A percentile compares a stretch with the other conserved stretches of the same genome.
Evolutionary conservation across 148 eudicot genomes (phyloP).

Genomic region (Vaccinium darrowii): DNA sequence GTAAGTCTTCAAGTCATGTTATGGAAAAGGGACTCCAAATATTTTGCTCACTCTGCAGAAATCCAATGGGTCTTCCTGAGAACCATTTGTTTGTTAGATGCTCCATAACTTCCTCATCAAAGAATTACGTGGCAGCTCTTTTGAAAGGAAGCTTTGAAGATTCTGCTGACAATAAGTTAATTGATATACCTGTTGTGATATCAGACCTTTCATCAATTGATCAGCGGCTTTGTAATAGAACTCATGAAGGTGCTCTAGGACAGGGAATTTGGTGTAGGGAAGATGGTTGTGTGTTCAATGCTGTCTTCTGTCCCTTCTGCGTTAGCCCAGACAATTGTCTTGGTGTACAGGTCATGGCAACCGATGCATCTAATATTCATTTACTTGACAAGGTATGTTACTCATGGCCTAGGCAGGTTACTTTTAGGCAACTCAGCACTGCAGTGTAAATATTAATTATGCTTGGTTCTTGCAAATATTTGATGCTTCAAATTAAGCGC

Average conservation of each 20-base stretch:
- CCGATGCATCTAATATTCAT: constrained; percentile 62
- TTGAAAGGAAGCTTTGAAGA: constrained; percentile 27
- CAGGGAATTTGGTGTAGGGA: constrained; percentile 86
- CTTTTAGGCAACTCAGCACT: background rate
- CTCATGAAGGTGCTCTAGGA: constrained; percentile 35
- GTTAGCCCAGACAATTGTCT: constrained; percentile 46
- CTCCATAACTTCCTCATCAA: constrained; percentile 44
- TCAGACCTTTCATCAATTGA: constrained; percentile 54
- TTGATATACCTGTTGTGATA: constrained; percentile 42
- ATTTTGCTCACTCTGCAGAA: constrained; percentile 64
- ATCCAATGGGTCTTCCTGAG: constrained; percentile 62
- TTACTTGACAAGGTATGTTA: constrained; percentile 61
- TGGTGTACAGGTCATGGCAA: constrained; percentile 75
- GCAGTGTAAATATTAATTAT: background rate
- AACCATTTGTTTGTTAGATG: constrained; percentile 45
- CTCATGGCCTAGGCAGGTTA: background rate
- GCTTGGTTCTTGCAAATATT: background rate
- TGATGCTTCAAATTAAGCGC: constrained; percentile 17
- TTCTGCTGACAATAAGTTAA: constrained; percentile 21
- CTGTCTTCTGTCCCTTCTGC: constrained; percentile 72
- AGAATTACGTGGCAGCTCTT: constrained; percentile 51
- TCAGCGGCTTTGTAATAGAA: constrained; percentile 37
- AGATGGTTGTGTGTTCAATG: constrained; percentile 81
- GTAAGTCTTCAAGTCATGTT: constrained; percentile 22
- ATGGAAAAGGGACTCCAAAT: constrained; percentile 44